phyloP scores from a whole-genome alignment of 1,284 basidiomycete species.

The Puccinia triticina region DNA sequence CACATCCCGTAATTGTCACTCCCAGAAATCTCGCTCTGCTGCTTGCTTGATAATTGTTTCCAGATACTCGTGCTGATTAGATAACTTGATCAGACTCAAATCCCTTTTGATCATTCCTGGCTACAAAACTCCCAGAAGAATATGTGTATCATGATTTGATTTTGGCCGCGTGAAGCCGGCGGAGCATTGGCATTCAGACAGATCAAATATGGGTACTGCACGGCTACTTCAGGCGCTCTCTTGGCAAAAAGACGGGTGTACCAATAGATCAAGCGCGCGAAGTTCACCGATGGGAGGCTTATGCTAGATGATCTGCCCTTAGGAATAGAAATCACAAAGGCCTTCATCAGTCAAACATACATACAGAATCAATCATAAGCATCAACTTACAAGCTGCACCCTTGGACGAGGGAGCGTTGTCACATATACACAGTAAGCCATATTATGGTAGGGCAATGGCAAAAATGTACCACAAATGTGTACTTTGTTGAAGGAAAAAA shows the following conservation, averaged over 20 bases:
- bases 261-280: slow-evolving; percentile 84
- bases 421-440: slow-evolving; percentile 81
- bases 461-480: slow-evolving; percentile 86
- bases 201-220: slow-evolving; percentile 93
- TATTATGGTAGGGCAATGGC: slow-evolving; percentile 91
- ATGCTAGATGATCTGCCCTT: slow-evolving; percentile 70
- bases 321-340: slow-evolving; percentile 7
- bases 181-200: slow-evolving; percentile 75
- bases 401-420: slow-evolving; percentile 76
- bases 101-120: slow-evolving; percentile 84
- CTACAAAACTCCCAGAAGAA: slow-evolving; percentile 61
- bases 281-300: slow-evolving; percentile 65
- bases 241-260: slow-evolving; percentile 89
- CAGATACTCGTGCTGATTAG: slow-evolving; percentile 74
- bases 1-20: slow-evolving; percentile 77
- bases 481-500: slow-evolving; percentile 83
- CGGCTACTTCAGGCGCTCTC: slow-evolving; percentile 85
- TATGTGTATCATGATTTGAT: slow-evolving; percentile 68
- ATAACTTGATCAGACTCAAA: slow-evolving; percentile 74
- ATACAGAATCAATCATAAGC: not conserved
- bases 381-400: slow-evolving; percentile 72
- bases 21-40: slow-evolving; percentile 72
- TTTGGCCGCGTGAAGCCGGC: slow-evolving; percentile 67
- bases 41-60: slow-evolving; percentile 80
- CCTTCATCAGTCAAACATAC: slow-evolving; percentile 12